Base-by-base conservation (phyloP, 768 basidiomycete genomes). In the Auricularia sp. region DNA sequence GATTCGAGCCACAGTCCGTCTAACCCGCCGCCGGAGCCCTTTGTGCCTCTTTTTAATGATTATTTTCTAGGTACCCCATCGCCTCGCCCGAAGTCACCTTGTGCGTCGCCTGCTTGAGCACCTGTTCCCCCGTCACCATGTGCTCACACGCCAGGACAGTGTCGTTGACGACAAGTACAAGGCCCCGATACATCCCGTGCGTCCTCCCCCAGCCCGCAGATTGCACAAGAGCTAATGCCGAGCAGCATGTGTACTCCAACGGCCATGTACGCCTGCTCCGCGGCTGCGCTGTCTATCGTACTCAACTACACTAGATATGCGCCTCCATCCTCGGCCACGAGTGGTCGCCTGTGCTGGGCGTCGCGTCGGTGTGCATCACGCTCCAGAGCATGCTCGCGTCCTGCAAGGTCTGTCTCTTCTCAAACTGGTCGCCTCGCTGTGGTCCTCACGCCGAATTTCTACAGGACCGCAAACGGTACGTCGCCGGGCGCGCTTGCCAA, bases 381-480 rank as follows among this genome's bases (percentile, higher is more conserved):
- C 75, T 95, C 59, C 93, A 94, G 77, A 91, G 89, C 70, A 95
- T 95, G 93, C 81, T 95, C 64, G 93, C 91, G 29, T 91, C 89
- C 6, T 92, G 90, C 84, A 94, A 91, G 85, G 91, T 89, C 44
- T 21, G 75, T 67, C 6, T 65, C 58, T n/a, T 43, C 56, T 16
- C 34, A 8, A 12, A 18, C 29, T 10, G 33, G 16, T 14, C 35
- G 35, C 42, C 35, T 63, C 53, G 54, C 51, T 43, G 36, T 42
- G 8, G 56, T 11, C 60, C 59, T 21, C 18, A 47, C 18, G 51
- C 47, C 18, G 18, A 54, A 3, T 58, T 7, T 23, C 58, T 35
- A 63, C 68, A 86, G 80, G 80, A 74, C 73, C 83, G 83, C 72
- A 85, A 91, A 76, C 80, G 85, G 88, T 89, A 70, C 67, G 83